Base-by-base conservation (phyloP, 2,329 filamentous ascomycete genomes). In the Colletotrichum theobromicola region DNA sequence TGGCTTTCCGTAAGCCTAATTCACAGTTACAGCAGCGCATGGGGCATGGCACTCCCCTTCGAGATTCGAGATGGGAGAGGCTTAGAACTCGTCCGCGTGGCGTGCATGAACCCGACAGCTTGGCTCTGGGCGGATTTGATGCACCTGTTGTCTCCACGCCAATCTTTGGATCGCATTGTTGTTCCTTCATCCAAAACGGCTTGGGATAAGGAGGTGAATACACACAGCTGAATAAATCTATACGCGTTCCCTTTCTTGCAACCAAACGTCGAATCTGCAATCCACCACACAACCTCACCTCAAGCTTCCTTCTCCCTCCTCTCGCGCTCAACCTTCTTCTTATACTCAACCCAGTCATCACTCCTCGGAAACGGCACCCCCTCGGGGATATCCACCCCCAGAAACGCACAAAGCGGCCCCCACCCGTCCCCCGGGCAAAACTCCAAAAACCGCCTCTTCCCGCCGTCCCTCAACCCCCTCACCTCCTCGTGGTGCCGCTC, bases 331-430 rank as follows among this genome's bases (percentile, higher is more conserved):
- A 79, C 77, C 64, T 64, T 70, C 72, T 78, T 78, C 75, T 81
- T 82, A 35, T 80, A 82, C 64, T 71, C 78, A 7, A 74, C 67
- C 81, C 81, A 82, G 55, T 81, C 81, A 65, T 82, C 81, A 35
- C 76, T 79, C 42, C 79, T 77, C 2, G 81, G 81, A 16, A 80
- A 82, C 7, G 77, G 72, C 24, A 67, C 66, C 6, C 42, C 42
- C 42, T 76, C 60, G 3, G 80, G 80, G 28, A 79, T 67, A 12
- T 75, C 65, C 7, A 78, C 28, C 7, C 78, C 79, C 35, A 82
- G 67, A 24, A 82, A 81, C 46, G 70, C 75, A 53, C 81, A 81
- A 10, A 83, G 72, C 18, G 79, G 79, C 3, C 7, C 78, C 81
- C 81, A 82, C 1, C 81, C 81, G 37, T 76, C 76, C 24, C 78